A percentile compares a stretch with the other conserved stretches of the same genome.
Evolutionary conservation across 768 basidiomycete genomes (phyloP).

Genomic region (Rhizopogon roseolus): DNA sequence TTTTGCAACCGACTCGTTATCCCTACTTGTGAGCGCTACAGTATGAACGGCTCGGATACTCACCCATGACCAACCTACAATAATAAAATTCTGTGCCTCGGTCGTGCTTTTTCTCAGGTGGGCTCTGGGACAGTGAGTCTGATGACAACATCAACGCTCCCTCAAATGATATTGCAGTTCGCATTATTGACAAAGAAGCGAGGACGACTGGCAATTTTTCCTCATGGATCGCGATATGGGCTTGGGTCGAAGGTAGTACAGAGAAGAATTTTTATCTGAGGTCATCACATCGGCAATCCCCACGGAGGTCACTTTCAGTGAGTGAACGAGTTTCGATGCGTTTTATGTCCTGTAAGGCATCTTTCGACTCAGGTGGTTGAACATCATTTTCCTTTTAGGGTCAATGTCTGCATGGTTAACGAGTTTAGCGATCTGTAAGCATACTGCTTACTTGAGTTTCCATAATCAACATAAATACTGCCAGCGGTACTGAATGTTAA

Average conservation of each 20-base stretch:
- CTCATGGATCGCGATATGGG: conserved; percentile 9
- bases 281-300: neutral
- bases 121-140: conserved; percentile 7
- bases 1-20: no score
- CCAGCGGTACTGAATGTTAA: no score
- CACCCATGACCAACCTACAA: no score
- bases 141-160: no score
- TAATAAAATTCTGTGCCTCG: no score
- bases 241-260: conserved; percentile 8
- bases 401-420: conserved; percentile 40
- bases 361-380: no score
- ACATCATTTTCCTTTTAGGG: conserved; percentile 13
- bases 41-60: no score
- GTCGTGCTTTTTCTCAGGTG: conserved; percentile 6
- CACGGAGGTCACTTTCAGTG: neutral
- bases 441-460: no score
- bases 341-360: neutral
- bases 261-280: neutral
- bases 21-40: no score
- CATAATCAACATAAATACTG: no score
- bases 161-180: no score
- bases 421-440: conserved; percentile 23
- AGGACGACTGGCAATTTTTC: conserved; percentile 1
- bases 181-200: conserved; percentile 10
- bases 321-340: conserved; percentile 3